These are phyloP conservation scores for Solanum bulbocastanum DNA, from an alignment of 257 asterid genomes.

Conservation along the genomic window DNA sequence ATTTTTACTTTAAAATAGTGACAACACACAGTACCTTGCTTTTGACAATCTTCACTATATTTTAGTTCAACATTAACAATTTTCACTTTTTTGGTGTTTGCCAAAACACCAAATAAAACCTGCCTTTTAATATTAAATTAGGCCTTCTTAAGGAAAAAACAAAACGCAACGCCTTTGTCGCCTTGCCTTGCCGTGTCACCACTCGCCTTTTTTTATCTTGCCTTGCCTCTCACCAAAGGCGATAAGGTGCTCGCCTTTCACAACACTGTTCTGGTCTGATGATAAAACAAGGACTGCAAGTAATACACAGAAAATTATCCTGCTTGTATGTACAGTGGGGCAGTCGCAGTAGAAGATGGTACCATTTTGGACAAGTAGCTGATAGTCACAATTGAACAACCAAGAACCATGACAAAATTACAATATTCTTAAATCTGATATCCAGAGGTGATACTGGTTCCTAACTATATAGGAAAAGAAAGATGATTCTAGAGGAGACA, in stretches of 20 bases:
- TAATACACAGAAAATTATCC: background rate
- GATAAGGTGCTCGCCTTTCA: background rate
- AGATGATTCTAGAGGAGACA: background rate
- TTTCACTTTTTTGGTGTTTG: background rate
- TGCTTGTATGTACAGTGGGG: background rate
- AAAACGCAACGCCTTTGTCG: background rate
- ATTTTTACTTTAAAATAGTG: background rate
- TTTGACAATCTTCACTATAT: background rate
- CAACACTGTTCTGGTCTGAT: background rate
- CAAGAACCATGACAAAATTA: background rate
- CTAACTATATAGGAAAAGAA: background rate
- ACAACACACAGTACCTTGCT: background rate
- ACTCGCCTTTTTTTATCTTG: background rate
- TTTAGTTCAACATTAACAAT: background rate
- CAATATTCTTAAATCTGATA: background rate
- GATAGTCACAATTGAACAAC: background rate
- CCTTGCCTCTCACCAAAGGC: background rate
- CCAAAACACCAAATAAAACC: background rate
- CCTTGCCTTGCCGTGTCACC: background rate
- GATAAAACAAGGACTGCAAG: background rate
- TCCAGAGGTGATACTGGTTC: background rate
- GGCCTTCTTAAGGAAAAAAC: background rate
- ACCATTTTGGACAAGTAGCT: background rate
- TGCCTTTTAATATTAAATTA: background rate
- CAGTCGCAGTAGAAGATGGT: background rate